Conservation (phyloP, 805 yeast species). For the Saturnispora quitensis region DNA sequence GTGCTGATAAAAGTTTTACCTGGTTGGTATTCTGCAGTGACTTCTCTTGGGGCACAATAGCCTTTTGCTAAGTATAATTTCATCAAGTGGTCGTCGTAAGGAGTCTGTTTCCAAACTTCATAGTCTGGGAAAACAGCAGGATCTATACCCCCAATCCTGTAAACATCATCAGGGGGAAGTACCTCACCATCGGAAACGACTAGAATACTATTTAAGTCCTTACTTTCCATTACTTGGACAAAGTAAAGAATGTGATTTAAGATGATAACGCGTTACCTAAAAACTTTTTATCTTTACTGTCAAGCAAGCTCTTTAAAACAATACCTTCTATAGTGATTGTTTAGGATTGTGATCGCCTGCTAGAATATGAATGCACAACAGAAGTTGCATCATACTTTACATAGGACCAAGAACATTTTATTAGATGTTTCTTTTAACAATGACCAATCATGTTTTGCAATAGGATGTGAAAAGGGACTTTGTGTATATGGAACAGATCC, state of each 20-base stretch:
- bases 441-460: constrained; percentile 83
- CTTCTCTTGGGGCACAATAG: constrained; percentile 52
- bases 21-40: constrained; percentile 58
- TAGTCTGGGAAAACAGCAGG: constrained; percentile 53
- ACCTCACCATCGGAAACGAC: constrained; percentile 16
- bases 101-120: constrained; percentile 56
- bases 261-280: constrained; percentile 1
- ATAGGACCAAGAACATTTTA: neutral
- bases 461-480: constrained; percentile 75
- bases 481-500: constrained; percentile 84
- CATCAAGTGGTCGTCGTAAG: constrained; percentile 45
- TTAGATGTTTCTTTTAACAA: constrained; percentile 70
- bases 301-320: neutral
- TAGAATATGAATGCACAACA: constrained; percentile 26
- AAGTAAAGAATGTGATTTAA: neutral
- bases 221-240: neutral
- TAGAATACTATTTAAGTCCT: neutral
- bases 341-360: neutral
- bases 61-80: constrained; percentile 60
- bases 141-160: constrained; percentile 18
- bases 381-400: constrained; percentile 17
- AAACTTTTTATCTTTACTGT: neutral
- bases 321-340: neutral
- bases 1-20: constrained; percentile 51
- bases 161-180: constrained; percentile 24